A percentile compares a stretch with the other conserved stretches of the same genome.
These are phyloP conservation scores for Gynochthodes officinalis DNA, from an alignment of 257 asterid genomes.

Conservation along the genomic window DNA sequence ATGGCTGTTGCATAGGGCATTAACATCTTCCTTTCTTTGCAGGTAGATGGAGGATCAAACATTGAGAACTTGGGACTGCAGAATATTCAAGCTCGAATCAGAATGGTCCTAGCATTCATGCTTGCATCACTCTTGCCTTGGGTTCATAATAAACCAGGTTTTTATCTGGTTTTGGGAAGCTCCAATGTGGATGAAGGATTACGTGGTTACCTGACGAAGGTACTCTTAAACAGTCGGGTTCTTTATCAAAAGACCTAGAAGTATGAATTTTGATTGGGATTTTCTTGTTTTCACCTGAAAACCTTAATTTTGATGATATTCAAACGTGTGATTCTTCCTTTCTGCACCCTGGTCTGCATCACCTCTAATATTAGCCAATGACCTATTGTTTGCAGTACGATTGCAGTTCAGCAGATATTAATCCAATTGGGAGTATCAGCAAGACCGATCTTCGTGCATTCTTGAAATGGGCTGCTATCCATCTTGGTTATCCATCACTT, in stretches of 20 bases:
- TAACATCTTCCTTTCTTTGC: conserved; percentile 30
- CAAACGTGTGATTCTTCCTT: background rate
- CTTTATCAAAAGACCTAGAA: background rate
- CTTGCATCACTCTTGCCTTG: conserved; percentile 94
- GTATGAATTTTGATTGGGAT: background rate
- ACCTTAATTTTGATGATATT: background rate
- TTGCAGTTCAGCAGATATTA: conserved; percentile 98
- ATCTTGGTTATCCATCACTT: conserved; percentile 83
- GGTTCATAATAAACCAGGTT: conserved; percentile 96
- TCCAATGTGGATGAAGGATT: conserved; percentile 94
- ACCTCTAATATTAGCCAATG: background rate
- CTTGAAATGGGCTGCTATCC: conserved; percentile 81
- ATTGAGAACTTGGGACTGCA: conserved; percentile 80
- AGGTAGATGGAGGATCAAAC: conserved; percentile 92
- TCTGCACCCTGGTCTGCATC: background rate
- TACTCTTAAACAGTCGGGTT: conserved; percentile 11
- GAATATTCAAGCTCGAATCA: conserved; percentile 87
- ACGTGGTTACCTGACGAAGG: conserved; percentile 93
- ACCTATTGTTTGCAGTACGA: conserved; percentile 61
- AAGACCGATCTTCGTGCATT: conserved; percentile 82
- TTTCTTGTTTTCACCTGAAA: background rate
- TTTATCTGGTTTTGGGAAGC: conserved; percentile 91
- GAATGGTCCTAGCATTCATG: conserved; percentile 95
- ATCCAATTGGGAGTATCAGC: conserved; percentile 93
- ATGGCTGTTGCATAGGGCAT: background rate